phyloP scores from a whole-genome alignment of 2,329 filamentous ascomycete species.

The Tolypocladium guangdongense region DNA sequence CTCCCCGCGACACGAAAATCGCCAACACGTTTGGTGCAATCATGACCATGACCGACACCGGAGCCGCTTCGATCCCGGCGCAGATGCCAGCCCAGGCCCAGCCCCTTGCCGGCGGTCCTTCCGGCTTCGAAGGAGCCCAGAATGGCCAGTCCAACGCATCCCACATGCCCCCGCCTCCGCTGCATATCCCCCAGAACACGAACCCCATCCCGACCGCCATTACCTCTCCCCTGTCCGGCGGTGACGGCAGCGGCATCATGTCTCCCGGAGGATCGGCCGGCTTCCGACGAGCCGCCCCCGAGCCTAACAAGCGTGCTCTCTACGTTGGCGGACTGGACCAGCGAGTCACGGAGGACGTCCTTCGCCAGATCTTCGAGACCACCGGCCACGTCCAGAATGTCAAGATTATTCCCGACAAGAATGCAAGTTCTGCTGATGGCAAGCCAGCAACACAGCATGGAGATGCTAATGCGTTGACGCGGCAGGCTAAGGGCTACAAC shows the following conservation, averaged over 20 bases:
- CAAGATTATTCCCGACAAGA: conserved; percentile 99
- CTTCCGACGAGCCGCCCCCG: conserved; percentile 84
- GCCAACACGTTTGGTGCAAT: not conserved
- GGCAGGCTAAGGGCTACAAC: conserved; percentile 87
- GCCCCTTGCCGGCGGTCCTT: conserved; percentile 43
- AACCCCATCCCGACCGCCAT: conserved; percentile 92
- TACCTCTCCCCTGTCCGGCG: conserved; percentile 70
- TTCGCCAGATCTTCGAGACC: conserved; percentile 97
- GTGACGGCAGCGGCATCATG: conserved; percentile 56
- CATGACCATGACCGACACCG: conserved; percentile 66
- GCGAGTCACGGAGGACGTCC: conserved; percentile 87
- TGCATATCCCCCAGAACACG: conserved; percentile 92
- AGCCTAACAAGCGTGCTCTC: conserved; percentile 95
- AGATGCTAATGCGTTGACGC: conserved; percentile 3
- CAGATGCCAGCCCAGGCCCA: conserved; percentile 61
- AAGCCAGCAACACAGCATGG: not conserved
- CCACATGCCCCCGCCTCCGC: conserved; percentile 82
- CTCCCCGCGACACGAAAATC: not conserved
- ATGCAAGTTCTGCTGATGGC: conserved; percentile 50
- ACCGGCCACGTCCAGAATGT: conserved; percentile 97
- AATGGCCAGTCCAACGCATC: conserved; percentile 56
- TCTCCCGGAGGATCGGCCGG: conserved; percentile 75
- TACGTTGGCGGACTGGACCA: conserved; percentile 94
- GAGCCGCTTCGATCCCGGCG: conserved; percentile 47
- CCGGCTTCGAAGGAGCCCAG: conserved; percentile 67